These are phyloP conservation scores for Telfairia occidentalis DNA, from an alignment of 331 rosid genomes.

Conservation along the genomic window DNA sequence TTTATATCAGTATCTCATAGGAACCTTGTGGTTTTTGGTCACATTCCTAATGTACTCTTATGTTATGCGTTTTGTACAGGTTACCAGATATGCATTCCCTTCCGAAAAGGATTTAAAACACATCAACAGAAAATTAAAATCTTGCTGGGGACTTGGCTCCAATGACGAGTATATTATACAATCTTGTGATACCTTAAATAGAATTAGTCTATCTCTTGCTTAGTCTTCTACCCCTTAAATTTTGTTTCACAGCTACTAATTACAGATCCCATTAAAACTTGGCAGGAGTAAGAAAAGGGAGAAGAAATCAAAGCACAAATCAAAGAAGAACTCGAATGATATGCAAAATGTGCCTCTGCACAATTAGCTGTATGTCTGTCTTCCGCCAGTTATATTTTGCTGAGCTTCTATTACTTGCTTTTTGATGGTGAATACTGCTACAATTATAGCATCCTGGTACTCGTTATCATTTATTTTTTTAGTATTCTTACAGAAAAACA, in stretches of 20 bases:
- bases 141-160: conserved; percentile 89
- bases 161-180: conserved; percentile 57
- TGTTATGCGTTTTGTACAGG: conserved; percentile 31
- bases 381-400: neutral
- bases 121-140: conserved; percentile 70
- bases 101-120: conserved; percentile 85
- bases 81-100: conserved; percentile 47
- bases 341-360: conserved; percentile 23
- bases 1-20: neutral
- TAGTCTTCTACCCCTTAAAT: neutral
- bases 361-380: conserved; percentile 19
- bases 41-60: conserved; percentile 18
- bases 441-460: neutral
- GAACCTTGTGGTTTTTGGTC: conserved; percentile 14
- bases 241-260: neutral
- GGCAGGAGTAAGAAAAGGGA: conserved; percentile 74
- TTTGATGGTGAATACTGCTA: neutral
- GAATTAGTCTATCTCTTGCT: conserved; percentile 3
- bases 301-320: conserved; percentile 91
- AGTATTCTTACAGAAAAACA: neutral
- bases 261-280: conserved; percentile 9
- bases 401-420: neutral
- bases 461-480: neutral
- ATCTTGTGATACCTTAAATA: conserved; percentile 11
- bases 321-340: conserved; percentile 53